Percentiles rank a stretch among this genome's conserved stretches.
Evolutionary conservation across 305 asterid genomes (phyloP).

Genomic region (Solanum hybrid): DNA sequence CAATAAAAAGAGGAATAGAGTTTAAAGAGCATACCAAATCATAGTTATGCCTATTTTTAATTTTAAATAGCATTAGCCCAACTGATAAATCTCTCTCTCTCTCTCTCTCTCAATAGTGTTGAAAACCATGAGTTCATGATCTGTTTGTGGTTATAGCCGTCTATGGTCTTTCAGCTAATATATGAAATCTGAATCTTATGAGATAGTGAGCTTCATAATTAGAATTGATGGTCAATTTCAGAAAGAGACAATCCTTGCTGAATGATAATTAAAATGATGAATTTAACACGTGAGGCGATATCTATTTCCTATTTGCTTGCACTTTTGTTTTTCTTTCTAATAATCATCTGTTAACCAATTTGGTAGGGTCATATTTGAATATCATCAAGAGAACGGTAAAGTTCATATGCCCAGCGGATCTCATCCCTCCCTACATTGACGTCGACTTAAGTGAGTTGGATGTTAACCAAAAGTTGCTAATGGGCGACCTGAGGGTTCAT

Average conservation of each 20-base stretch:
- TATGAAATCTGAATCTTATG: not conserved
- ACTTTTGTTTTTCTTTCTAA: not conserved
- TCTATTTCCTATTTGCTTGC: not conserved
- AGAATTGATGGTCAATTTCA: not conserved
- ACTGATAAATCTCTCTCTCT: not conserved
- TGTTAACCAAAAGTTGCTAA: conserved; percentile 65
- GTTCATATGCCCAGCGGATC: conserved; percentile 78
- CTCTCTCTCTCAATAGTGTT: not conserved
- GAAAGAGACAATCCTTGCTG: not conserved
- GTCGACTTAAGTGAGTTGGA: conserved; percentile 85
- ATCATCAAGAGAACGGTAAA: conserved; percentile 73
- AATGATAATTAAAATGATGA: not conserved
- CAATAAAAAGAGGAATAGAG: not conserved
- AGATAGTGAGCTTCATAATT: not conserved
- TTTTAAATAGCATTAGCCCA: not conserved
- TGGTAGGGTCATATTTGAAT: conserved; percentile 66
- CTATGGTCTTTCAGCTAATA: not conserved
- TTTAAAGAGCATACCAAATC: not conserved
- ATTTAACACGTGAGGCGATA: not conserved
- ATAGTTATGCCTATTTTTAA: not conserved
- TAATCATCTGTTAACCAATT: not conserved
- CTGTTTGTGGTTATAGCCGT: not conserved
- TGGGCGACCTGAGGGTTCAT: conserved; percentile 76
- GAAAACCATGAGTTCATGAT: not conserved
- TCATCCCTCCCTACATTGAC: conserved; percentile 80